Evolutionary conservation across 768 basidiomycete genomes (phyloP).

Genomic region (Termitomyces sp.): DNA sequence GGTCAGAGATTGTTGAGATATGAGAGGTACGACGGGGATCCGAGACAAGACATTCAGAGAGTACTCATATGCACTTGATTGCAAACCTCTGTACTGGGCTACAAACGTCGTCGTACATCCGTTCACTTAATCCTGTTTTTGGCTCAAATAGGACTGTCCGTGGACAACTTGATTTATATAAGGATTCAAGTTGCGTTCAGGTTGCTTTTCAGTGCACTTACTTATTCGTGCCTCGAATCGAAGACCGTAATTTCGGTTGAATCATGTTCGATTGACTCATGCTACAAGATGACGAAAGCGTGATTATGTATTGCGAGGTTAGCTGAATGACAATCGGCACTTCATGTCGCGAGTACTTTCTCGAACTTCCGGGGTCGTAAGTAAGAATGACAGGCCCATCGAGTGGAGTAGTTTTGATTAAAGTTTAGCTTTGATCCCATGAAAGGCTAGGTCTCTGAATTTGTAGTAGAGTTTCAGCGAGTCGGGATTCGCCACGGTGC

Average conservation of each 20-base stretch:
- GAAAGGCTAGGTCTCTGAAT: constrained; percentile 40
- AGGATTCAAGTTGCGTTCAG: neutral
- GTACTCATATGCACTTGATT: too few species aligned
- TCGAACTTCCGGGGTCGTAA: too few species aligned
- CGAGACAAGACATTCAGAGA: neutral
- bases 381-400: neutral
- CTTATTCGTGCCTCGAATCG: too few species aligned
- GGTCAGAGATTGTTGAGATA: neutral
- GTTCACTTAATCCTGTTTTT: too few species aligned
- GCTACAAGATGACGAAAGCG: neutral
- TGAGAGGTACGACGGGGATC: neutral
- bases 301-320: too few species aligned
- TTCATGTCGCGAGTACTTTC: too few species aligned
- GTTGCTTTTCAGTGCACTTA: neutral
- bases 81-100: too few species aligned
- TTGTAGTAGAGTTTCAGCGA: constrained; percentile 60
- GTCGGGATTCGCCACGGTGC: constrained; percentile 71
- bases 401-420: neutral
- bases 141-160: neutral
- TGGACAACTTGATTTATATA: neutral
- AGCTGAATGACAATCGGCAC: too few species aligned
- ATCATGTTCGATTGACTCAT: too few species aligned
- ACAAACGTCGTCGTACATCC: too few species aligned
- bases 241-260: too few species aligned
- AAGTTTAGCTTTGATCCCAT: constrained; percentile 10